Conservation (phyloP, 2,329 filamentous ascomycete genomes). For the Colletotrichum coccodes region DNA sequence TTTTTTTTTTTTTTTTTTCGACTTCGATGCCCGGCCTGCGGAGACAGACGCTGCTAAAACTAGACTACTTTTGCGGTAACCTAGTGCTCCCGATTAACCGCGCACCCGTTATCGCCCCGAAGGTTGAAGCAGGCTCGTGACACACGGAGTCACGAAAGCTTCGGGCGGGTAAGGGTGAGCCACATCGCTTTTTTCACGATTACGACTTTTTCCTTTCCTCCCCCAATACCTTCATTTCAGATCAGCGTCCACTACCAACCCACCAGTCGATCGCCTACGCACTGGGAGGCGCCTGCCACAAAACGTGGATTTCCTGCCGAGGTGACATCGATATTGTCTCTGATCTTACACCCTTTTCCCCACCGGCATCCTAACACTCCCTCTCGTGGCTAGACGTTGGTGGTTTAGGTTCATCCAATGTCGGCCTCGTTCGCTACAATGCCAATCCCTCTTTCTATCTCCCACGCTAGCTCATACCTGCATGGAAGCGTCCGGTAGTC, state of each 20-base stretch:
- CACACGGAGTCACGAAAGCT: conserved; percentile 1
- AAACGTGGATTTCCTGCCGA: conserved; percentile 21
- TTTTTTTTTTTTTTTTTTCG: neutral
- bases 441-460: conserved; percentile 6
- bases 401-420: conserved; percentile 28
- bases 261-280: conserved; percentile 3
- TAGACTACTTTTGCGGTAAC: neutral
- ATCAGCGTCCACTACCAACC: neutral
- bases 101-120: conserved; percentile 12
- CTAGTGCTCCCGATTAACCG: conserved; percentile 23
- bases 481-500: conserved; percentile 13
- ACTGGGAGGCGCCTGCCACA: conserved; percentile 19
- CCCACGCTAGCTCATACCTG: conserved; percentile 1
- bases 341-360: conserved; percentile 15
- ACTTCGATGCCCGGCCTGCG: neutral
- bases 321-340: conserved; percentile 13
- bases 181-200: neutral
- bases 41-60: conserved; percentile 2
- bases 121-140: conserved; percentile 4
- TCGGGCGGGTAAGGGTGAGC: neutral
- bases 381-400: neutral
- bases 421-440: conserved; percentile 10
- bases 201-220: neutral
- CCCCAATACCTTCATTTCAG: neutral
- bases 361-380: neutral